Evolutionary conservation across 148 eudicot species (phyloP), one percentile per base, ranked within the genome.

Genomic region (Salicornia ramosissima): DNA sequence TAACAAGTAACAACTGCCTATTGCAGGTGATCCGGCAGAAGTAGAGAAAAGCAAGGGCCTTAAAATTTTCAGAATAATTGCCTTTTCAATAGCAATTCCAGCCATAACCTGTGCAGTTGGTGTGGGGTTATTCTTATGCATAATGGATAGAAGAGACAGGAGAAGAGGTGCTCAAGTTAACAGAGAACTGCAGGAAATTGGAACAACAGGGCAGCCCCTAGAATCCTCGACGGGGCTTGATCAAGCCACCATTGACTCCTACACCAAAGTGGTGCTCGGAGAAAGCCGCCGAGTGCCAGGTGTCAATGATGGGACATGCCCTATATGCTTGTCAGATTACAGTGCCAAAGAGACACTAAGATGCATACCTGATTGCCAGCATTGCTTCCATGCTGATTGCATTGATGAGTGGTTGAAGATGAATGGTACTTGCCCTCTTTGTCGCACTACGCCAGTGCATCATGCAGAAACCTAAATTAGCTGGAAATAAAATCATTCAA

Each of bases 341-440:
- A 65, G 70, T 0, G 83, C 83, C 10, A 79, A 83, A 64, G 96
- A 92, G 31, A 81, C 74, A 31, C 50, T 90, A n/a, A 81, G 89
- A 75, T 84, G 85, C 78, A 86, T 90, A 64, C 95, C 96, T 13
- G 85, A 81, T 53, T 93, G 98, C 45, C 72, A 74, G 28, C 98
- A 93, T 66, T 93, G 95, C 77, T 93, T 93, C 69, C 98, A 92
- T 74, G 80, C 94, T 14, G 86, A 88, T 11, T 92, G 96, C 75
- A 78, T 92, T n/a, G 96, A 90, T 30, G 90, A 80, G 76, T 90
- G 98, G 98, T 78, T 90, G 21, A 69, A 74, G 58, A 18, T 80
- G 78, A 90, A 82, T 31, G 79, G 82, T 2, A 79, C 87, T 9
- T 93, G 98, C 72, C 98, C 98, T 8, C 71, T 93, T 56, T 93